Evolutionary conservation across 768 basidiomycete species (phyloP).

Genomic region (Hydnomerulius pinastri): DNA sequence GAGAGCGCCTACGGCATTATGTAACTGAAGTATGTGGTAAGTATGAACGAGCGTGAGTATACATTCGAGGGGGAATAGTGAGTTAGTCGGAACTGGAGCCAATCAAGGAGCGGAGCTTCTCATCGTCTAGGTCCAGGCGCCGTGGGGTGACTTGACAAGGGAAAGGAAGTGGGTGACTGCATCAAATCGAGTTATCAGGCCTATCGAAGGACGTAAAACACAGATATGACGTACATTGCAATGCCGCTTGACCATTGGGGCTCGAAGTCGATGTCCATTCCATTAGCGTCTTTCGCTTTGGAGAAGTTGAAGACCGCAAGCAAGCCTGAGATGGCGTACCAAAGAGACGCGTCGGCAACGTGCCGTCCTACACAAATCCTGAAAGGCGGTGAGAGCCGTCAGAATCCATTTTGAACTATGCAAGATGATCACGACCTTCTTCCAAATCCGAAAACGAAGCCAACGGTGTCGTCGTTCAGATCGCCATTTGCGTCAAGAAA

Average conservation of each 20-base stretch:
- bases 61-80: too few species aligned
- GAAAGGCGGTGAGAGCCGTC: neutral
- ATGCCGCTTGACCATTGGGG: constrained; percentile 18
- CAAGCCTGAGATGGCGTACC: constrained; percentile 27
- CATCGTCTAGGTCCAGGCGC: neutral
- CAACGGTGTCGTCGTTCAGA: constrained; percentile 22
- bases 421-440: constrained; percentile 16
- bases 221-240: constrained; percentile 9
- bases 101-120: constrained; percentile 5
- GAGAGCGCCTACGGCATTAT: too few species aligned
- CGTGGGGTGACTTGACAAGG: constrained; percentile 15
- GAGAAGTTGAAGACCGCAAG: constrained; percentile 31
- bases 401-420: neutral
- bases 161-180: constrained; percentile 19
- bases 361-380: constrained; percentile 27
- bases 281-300: constrained; percentile 21
- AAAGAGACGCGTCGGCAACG: constrained; percentile 30
- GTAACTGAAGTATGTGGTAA: too few species aligned
- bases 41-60: too few species aligned
- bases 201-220: too few species aligned
- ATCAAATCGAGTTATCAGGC: neutral
- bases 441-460: constrained; percentile 26
- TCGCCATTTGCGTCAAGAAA: constrained; percentile 24
- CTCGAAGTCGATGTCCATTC: constrained; percentile 22
- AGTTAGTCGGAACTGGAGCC: constrained; percentile 1